Base-by-base conservation (phyloP, 306 rosid species). In the Rosa persica region DNA sequence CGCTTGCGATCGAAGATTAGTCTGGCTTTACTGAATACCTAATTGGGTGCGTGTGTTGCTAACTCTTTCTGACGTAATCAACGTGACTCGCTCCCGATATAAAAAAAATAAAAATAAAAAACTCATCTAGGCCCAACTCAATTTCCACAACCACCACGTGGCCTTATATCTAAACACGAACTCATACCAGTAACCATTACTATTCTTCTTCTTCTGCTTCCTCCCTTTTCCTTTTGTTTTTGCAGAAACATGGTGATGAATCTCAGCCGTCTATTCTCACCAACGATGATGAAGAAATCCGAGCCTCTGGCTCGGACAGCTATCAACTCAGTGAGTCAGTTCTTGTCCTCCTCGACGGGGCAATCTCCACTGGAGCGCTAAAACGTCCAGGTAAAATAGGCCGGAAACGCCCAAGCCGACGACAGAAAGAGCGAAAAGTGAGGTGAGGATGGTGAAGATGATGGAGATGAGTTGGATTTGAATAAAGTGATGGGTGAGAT, bases 401-500 rank as follows among this genome's bases (percentile, higher is more conserved):
- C 25, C 62, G 62, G 11, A 55, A 55, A 2, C 27, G 62, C 12
- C 0, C 9, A 68, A 68, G 69, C 15, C 47, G 54, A 69, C 30
- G 43, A 10, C 23, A n/a, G n/a, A n/a, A n/a, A n/a, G n/a, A n/a
- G n/a, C n/a, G n/a, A n/a, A n/a, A n/a, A n/a, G n/a, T n/a, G 77
- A 34, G 22, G 66, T 51, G 81, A 40, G n/a, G 89, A 81, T 1
- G 73, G 70, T 16, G 84, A 74, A 0, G 83, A 64, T 0, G 84
- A 81, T 0, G 85, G 77, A 0, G 89, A 71, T 0, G 88, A 11
- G 4, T 5, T 25, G 19, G 65, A 75, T 13, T 34, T 80, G 64
- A 86, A 90, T 74, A 44, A 88, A 68, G 84, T 75, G 77, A 86
- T 93, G 2, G 92, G 92, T 4, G 97, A 94, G 86, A 30, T 94